A percentile compares a stretch with the other conserved stretches of the same genome.
Conservation (phyloP, 257 asterid genomes). For the Solanum habrochaites region DNA sequence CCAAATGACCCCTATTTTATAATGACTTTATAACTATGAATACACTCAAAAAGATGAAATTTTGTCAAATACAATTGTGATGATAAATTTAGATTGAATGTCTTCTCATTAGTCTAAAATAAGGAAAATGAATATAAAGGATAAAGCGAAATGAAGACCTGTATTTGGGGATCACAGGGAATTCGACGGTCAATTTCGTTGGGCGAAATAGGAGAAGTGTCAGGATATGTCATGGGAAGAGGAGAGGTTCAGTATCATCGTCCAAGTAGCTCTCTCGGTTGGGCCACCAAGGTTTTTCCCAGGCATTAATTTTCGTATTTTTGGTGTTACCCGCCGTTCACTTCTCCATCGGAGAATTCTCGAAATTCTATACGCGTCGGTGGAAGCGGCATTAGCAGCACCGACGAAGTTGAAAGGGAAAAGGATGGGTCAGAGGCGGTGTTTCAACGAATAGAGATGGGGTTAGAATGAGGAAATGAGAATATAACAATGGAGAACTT, state of each 20-base stretch:
- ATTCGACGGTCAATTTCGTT: constrained; percentile 63
- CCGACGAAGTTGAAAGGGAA: background rate
- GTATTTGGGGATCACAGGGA: constrained; percentile 47
- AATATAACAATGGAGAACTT: background rate
- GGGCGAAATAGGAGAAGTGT: constrained; percentile 39
- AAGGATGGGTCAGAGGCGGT: background rate
- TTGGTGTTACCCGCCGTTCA: background rate
- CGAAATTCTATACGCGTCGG: background rate
- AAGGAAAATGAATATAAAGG: background rate
- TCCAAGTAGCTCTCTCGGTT: constrained; percentile 63
- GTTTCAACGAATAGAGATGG: background rate
- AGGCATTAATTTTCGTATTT: constrained; percentile 35
- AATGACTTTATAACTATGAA: background rate
- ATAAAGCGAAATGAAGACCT: constrained; percentile 26
- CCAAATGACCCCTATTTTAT: background rate
- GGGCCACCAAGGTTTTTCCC: constrained; percentile 59
- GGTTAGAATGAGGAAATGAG: background rate
- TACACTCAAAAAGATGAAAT: background rate
- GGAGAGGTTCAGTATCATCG: constrained; percentile 60
- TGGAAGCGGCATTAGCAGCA: background rate
- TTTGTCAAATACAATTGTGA: background rate
- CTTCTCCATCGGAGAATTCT: background rate
- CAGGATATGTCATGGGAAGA: constrained; percentile 74
- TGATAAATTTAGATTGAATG: background rate
- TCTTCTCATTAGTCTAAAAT: background rate